Evolutionary conservation across 768 basidiomycete genomes (phyloP), one percentile per base, ranked within the genome.

Genomic region (Mycena latifolia): DNA sequence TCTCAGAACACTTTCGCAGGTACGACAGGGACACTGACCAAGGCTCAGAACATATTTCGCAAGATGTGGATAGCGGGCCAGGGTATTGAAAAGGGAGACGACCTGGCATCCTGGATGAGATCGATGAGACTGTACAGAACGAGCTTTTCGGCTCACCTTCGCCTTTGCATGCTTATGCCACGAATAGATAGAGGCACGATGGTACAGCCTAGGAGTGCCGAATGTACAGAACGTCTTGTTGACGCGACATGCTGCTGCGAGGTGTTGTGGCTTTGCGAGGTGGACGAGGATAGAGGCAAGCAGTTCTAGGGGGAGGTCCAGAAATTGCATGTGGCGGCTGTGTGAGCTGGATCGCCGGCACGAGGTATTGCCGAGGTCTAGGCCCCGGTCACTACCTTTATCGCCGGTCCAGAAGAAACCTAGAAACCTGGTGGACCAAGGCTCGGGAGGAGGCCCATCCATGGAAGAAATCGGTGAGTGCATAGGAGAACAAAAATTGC

Each of bases 161-260:
- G 70, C 72, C 72, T 91, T 94, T 17, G 82, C 84, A 33, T 88
- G 84, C 69, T 80, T 89, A 61, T 92, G 86, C 92, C 92, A 93
- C 18, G 91, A 83, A 75, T 88, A 89, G 48, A 94, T 87, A 47
- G 79, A 83, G 20, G 89, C 81, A 15, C 82, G 79, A 27, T 83
- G 78, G 69, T 94, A 95, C 25, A 94, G 79, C 29, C 75, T 66
- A 12, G 83, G 79, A 3, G 79, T 75, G 0, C 88, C 83, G 67
- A 88, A 88, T 1, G 65, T 47, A 65, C 86, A 77, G 70, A 93
- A 92, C 0, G 77, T 60, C 52, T 80, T 84, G 75, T 84, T 88
- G 24, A 93, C 90, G 7, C 88, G 83, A 72, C 88, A 90, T 8
- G 82, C 70, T 0, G 72, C 61, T 8, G 82, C 82, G 25, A 92